phyloP scores from a whole-genome alignment of 2,329 filamentous ascomycete genomes.

The Aspergillus brunneoviolaceus region DNA sequence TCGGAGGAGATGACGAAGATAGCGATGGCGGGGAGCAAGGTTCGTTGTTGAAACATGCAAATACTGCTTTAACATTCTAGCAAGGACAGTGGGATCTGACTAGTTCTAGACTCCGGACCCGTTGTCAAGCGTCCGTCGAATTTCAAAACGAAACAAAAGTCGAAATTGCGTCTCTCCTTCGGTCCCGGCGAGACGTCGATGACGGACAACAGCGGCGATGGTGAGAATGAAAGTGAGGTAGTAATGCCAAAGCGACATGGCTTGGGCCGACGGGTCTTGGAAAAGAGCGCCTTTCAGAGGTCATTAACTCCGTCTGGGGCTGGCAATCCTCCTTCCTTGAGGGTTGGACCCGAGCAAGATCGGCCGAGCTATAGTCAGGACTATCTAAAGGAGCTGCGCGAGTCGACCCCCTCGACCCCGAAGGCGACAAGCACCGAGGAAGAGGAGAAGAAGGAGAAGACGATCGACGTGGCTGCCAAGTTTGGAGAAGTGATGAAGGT shows the following conservation, averaged over 20 bases:
- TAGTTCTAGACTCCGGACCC: conserved; percentile 45
- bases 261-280: conserved; percentile 63
- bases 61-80: neutral
- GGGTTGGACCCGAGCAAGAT: conserved; percentile 63
- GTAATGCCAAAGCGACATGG: conserved; percentile 60
- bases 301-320: conserved; percentile 47
- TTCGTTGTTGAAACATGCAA: conserved; percentile 31
- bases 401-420: conserved; percentile 80
- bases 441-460: conserved; percentile 51
- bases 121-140: conserved; percentile 54
- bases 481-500: conserved; percentile 45
- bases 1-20: conserved; percentile 68
- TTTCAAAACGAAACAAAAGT: conserved; percentile 65
- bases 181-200: conserved; percentile 60
- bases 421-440: conserved; percentile 45
- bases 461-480: conserved; percentile 51
- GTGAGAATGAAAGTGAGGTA: conserved; percentile 54
- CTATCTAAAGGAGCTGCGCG: conserved; percentile 80
- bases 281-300: conserved; percentile 66
- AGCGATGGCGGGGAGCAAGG: conserved; percentile 39
- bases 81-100: conserved; percentile 14
- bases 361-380: conserved; percentile 82
- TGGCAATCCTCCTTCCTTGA: conserved; percentile 56
- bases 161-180: conserved; percentile 74
- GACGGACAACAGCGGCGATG: conserved; percentile 56